Base-by-base conservation (phyloP, 257 asterid species). In the Nemophila menziesii region DNA sequence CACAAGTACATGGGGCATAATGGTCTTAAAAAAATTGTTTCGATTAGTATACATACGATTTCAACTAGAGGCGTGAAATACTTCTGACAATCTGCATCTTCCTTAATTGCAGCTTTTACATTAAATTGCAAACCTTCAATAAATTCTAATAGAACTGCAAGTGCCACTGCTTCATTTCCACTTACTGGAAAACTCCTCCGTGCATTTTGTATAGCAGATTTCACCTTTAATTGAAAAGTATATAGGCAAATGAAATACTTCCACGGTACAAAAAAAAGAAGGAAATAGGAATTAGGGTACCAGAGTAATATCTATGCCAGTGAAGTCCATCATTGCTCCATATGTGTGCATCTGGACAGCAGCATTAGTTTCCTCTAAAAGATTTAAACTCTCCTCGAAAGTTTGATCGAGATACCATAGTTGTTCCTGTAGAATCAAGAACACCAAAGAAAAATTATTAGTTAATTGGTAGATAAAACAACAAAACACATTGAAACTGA, bases 51-150 rank as follows among this genome's bases (percentile, higher is more conserved):
- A 19, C 46, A 17, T 79, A 89, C 97, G 92, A 59, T 51, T 73
- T 70, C 80, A 33, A 93, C 67, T 42, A 89, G 84, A 56, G 97
- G 97, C 95, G 84, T 67, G 61, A 83, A 75, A 60, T 67, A 72
- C 63, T 50, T 61, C 70, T 71, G 70, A 79, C 93, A 80, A 39
- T 78, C 77, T 16, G 74, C 54, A 46, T 89, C 95, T 49, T 75
- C 80, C 74, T 73, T 89, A 42, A 76, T 61, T 43, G 95, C 95
- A 36, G 92, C 72, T 64, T 80, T 83, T 45, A 80, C 70, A 78
- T 80, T 83, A 29, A 57, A 51, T 56, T 80, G 93, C 54, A 89
- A 66, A 39, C 72, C 47, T 49, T 83, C 90, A 16, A 78, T 82
- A 62, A 75, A 73, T 58, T 71, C 71, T 43, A 84, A 61, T 39